A percentile compares a stretch with the other conserved stretches of the same genome.
Conservation (phyloP, 345 rosid genomes). For the Psidium friedrichsthalianum region DNA sequence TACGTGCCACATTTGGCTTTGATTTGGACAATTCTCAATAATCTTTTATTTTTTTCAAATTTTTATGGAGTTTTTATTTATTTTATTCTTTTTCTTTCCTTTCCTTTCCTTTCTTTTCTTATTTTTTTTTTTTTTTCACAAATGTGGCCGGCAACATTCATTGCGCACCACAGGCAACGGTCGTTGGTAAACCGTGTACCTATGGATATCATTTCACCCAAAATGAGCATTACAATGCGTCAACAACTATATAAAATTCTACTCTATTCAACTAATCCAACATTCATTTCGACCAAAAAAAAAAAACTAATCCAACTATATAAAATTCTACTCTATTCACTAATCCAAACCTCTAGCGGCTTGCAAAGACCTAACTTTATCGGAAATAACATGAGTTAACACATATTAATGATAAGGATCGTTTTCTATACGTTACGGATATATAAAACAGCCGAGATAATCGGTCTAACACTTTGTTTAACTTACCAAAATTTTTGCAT, state of each 20-base stretch:
- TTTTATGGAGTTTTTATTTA: no score
- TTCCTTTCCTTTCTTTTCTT: no score
- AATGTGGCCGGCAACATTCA: no score
- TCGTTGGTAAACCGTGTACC: neutral
- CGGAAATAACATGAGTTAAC: neutral
- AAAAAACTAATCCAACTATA: no score
- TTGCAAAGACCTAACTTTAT: neutral
- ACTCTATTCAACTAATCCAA: neutral
- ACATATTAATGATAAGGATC: neutral
- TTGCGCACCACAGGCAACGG: no score
- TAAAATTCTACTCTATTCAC: neutral
- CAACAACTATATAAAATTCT: neutral
- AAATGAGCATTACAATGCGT: neutral
- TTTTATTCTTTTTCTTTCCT: no score
- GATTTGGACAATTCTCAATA: no score
- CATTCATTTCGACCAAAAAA: no score
- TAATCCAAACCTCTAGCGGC: neutral
- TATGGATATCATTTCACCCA: neutral
- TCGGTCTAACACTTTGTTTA: neutral
- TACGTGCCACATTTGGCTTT: no score
- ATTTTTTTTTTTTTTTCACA: no score
- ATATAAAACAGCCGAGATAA: neutral
- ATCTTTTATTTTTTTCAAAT: no score
- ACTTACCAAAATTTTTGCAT: neutral
- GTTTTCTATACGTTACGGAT: neutral